Evolutionary conservation across 2,329 filamentous ascomycete genomes (phyloP), one percentile per base, ranked within the genome.

Genomic region (Camptophora hylomeconis): DNA sequence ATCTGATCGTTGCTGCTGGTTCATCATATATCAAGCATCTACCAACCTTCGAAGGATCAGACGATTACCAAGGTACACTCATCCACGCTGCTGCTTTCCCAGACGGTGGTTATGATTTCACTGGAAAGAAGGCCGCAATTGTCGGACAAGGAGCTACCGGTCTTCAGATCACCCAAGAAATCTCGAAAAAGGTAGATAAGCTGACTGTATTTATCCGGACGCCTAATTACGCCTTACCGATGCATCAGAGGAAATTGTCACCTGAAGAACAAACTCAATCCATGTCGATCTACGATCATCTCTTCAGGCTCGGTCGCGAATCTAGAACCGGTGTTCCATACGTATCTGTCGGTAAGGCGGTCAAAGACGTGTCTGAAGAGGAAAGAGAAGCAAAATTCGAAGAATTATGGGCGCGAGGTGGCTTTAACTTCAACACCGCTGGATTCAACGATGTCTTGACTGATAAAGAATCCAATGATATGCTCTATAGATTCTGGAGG

Each of bases 61-160:
- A 69, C 2, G 52, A 6, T 14, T 78, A 72, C 57, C 59, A 69
- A 30, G 73, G 74, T 9, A 46, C 58, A 10, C 58, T 73, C 5
- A 60, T 70, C 40, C 71, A 75, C 46, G 65, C 67, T 0, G 67
- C 67, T 1, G 66, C 65, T 45, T 74, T 69, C 69, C 69, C 71
- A 1, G 57, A 69, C n/a, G 20, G 15, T 5, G 20, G 21, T 0
- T 68, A 55, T 49, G 72, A 60, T 48, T 59, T 73, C 36, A 57
- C 49, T 3, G 55, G 46, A 2, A 60, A 60, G 29, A 42, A 45
- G 13, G 56, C 75, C 2, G 71, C 69, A 1, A 59, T 75, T 3
- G 72, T 75, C 21, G 71, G 71, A n/a, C 74, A 74, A 28, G 71
- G 71, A 5, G 35, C 72, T 0, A 69, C 71, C 0, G 74, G 73